phyloP scores from a whole-genome alignment of 495 filamentous ascomycete species.

The Daldinia childiae region DNA sequence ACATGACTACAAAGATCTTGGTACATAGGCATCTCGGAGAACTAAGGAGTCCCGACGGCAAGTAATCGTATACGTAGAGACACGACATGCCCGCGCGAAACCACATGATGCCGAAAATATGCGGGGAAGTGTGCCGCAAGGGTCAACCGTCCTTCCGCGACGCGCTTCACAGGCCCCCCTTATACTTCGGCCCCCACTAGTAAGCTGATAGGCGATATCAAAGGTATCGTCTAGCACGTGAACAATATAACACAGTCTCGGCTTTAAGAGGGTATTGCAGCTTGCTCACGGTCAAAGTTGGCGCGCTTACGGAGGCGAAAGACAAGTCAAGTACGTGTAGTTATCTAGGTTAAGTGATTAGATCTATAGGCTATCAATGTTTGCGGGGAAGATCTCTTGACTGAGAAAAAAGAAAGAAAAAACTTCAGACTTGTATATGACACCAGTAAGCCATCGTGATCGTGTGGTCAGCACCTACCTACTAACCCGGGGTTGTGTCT shows the following conservation, averaged over 20 bases:
- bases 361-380: conserved; percentile 11
- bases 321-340: neutral
- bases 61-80: too few species aligned
- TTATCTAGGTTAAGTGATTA: neutral
- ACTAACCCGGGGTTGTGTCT: neutral
- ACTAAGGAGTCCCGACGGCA: too few species aligned
- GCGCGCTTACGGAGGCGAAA: conserved; percentile 4
- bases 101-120: conserved; percentile 36
- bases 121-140: conserved; percentile 28
- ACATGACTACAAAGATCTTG: neutral
- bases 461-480: neutral
- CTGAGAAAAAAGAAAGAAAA: neutral
- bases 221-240: conserved; percentile 15
- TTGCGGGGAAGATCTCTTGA: conserved; percentile 38
- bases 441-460: conserved; percentile 21
- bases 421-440: neutral
- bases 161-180: neutral
- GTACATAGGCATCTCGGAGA: neutral
- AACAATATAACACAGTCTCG: conserved; percentile 3
- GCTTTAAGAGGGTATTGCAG: conserved; percentile 18
- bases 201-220: neutral
- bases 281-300: conserved; percentile 22
- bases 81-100: neutral
- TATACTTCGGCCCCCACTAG: conserved; percentile 24
- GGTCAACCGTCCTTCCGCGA: conserved; percentile 20